A percentile compares a stretch with the other conserved stretches of the same genome.
phyloP scores from a whole-genome alignment of 257 asterid genomes.

The Plantago elongata region DNA sequence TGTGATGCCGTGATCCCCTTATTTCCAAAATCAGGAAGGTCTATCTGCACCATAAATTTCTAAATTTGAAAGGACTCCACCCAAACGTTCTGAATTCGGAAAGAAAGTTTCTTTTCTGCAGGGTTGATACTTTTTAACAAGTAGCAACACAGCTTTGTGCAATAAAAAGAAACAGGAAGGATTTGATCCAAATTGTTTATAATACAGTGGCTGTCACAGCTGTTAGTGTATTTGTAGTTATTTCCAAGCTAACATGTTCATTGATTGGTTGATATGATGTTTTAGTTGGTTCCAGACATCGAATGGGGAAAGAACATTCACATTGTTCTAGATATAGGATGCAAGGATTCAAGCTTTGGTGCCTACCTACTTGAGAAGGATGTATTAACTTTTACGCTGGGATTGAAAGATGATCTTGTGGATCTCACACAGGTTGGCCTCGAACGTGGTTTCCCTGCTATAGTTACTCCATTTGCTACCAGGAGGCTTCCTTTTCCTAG shows the following conservation, averaged over 20 bases:
- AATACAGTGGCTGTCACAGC: neutral
- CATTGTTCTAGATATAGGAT: constrained; percentile 75
- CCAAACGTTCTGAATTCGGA: too few relatives aligned
- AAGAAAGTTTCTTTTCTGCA: too few relatives aligned
- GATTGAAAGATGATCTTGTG: constrained; percentile 80
- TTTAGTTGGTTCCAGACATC: constrained; percentile 95
- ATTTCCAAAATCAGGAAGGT: too few relatives aligned
- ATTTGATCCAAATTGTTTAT: too few relatives aligned
- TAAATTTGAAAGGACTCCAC: too few relatives aligned
- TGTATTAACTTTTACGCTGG: constrained; percentile 71
- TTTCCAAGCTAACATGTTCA: constrained; percentile 16
- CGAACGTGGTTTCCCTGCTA: constrained; percentile 91
- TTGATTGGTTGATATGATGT: constrained; percentile 25
- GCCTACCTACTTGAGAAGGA: constrained; percentile 69
- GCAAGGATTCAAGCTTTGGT: constrained; percentile 78
- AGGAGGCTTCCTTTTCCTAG: constrained; percentile 90
- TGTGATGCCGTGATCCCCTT: too few relatives aligned
- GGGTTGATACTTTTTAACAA: too few relatives aligned
- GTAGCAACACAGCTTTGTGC: too few relatives aligned
- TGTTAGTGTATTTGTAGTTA: constrained; percentile 11
- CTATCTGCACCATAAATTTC: too few relatives aligned
- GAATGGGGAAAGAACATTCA: constrained; percentile 97
- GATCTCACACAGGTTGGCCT: constrained; percentile 87
- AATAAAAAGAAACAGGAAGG: too few relatives aligned
- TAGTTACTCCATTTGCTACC: constrained; percentile 65